Conservation (phyloP, 1,139 yeast species). For the Lodderomyces oxycetoniae region DNA sequence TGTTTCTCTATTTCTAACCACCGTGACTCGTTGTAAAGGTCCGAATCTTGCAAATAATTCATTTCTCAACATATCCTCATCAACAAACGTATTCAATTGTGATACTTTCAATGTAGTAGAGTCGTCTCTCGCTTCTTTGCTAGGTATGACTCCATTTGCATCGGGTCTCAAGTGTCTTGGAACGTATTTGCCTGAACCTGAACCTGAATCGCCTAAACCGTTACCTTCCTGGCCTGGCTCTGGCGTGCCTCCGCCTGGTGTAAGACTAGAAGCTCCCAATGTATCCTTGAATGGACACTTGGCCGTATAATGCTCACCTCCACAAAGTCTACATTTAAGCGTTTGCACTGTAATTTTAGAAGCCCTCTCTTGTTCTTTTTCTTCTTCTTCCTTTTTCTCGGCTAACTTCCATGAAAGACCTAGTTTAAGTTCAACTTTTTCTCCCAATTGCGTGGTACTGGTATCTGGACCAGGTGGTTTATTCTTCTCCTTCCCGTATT, state of each 20-base stretch:
- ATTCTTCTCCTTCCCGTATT: slow-evolving; percentile 79
- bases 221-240: slow-evolving; percentile 16
- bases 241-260: slow-evolving; percentile 26
- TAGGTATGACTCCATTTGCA: slow-evolving; percentile 49
- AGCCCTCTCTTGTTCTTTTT: slow-evolving; percentile 50
- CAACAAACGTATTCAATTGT: slow-evolving; percentile 82
- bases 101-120: slow-evolving; percentile 85
- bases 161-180: slow-evolving; percentile 74
- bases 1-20: slow-evolving; percentile 89
- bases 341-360: slow-evolving; percentile 45
- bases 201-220: slow-evolving; percentile 20
- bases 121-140: slow-evolving; percentile 67
- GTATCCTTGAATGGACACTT: slow-evolving; percentile 96
- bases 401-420: slow-evolving; percentile 72
- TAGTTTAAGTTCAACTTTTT: slow-evolving; percentile 65
- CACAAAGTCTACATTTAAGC: slow-evolving; percentile 84
- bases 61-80: slow-evolving; percentile 74
- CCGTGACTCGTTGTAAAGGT: slow-evolving; percentile 72
- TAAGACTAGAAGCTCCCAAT: slow-evolving; percentile 49
- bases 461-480: slow-evolving; percentile 83
- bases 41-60: slow-evolving; percentile 71
- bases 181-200: slow-evolving; percentile 51
- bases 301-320: slow-evolving; percentile 89
- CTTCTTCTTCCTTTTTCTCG: slow-evolving; percentile 53
- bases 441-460: slow-evolving; percentile 86